Evolutionary conservation across 2,329 filamentous ascomycete genomes (phyloP).

Genomic region (Colletotrichum tofieldiae): DNA sequence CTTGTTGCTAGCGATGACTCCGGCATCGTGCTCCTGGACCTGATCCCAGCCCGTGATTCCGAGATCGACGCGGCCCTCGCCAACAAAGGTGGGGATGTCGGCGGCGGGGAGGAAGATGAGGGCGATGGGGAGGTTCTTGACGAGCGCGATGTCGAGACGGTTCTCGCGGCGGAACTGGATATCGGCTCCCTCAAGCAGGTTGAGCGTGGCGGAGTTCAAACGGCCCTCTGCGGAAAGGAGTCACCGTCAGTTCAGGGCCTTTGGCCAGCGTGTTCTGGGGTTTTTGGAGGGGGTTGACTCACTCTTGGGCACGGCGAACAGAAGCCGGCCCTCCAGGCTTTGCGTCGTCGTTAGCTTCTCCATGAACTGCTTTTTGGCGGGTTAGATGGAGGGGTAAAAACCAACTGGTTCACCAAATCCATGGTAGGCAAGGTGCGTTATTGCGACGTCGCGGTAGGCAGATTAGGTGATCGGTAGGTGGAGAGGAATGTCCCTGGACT

Average conservation of each 20-base stretch:
- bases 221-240: constrained; percentile 80
- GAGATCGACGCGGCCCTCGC: constrained; percentile 92
- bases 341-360: constrained; percentile 40
- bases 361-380: constrained; percentile 37
- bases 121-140: constrained; percentile 96
- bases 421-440: constrained; percentile 51
- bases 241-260: constrained; percentile 45
- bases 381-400: constrained; percentile 43
- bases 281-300: constrained; percentile 59
- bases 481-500: not conserved
- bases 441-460: constrained; percentile 6
- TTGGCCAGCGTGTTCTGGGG: not conserved
- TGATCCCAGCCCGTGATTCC: constrained; percentile 97
- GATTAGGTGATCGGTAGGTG: constrained; percentile 6
- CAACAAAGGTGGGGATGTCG: constrained; percentile 97
- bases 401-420: constrained; percentile 70
- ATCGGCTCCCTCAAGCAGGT: constrained; percentile 93
- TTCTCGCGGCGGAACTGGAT: constrained; percentile 97
- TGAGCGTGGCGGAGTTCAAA: constrained; percentile 88
- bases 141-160: constrained; percentile 95
- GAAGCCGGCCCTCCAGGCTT: constrained; percentile 91
- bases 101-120: constrained; percentile 97
- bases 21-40: constrained; percentile 89
- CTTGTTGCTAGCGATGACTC: constrained; percentile 65
- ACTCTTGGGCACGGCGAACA: constrained; percentile 99